These are phyloP conservation scores for Catharanthus roseus DNA, from an alignment of 257 asterid species.

Conservation along the genomic window DNA sequence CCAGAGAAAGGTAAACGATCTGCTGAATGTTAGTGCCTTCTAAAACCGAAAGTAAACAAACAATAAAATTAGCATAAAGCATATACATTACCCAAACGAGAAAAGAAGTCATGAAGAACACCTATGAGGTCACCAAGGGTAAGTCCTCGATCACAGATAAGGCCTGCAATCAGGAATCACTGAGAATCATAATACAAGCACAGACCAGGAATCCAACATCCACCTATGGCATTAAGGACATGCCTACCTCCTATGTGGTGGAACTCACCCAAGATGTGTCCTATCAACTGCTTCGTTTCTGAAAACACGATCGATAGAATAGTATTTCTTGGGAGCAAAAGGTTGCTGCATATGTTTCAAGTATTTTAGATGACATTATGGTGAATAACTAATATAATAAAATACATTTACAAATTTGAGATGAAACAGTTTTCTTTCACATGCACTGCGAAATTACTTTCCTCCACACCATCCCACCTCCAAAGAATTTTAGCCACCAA, in stretches of 20 bases:
- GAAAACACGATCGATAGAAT: constrained; percentile 94
- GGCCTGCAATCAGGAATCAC: constrained; percentile 44
- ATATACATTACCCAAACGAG: constrained; percentile 62
- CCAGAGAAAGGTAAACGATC: neutral
- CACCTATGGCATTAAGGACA: neutral
- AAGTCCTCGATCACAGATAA: constrained; percentile 88
- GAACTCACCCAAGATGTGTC: constrained; percentile 98
- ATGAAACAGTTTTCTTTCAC: neutral
- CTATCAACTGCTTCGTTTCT: constrained; percentile 98
- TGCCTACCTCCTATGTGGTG: constrained; percentile 93
- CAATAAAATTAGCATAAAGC: constrained; percentile 1
- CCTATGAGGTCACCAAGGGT: constrained; percentile 92
- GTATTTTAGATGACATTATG: constrained; percentile 11
- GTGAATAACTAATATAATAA: neutral
- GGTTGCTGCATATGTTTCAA: constrained; percentile 47
- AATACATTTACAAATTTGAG: neutral
- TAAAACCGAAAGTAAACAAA: neutral
- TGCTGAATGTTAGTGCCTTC: neutral
- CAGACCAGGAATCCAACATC: neutral
- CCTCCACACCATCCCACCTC: neutral
- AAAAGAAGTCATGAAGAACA: constrained; percentile 83
- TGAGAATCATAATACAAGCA: neutral
- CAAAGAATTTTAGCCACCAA: neutral
- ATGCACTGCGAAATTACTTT: neutral
- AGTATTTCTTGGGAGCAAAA: constrained; percentile 81